Evolutionary conservation across 306 rosid genomes (phyloP).

Genomic region (Herpetospermum pedunculosum): DNA sequence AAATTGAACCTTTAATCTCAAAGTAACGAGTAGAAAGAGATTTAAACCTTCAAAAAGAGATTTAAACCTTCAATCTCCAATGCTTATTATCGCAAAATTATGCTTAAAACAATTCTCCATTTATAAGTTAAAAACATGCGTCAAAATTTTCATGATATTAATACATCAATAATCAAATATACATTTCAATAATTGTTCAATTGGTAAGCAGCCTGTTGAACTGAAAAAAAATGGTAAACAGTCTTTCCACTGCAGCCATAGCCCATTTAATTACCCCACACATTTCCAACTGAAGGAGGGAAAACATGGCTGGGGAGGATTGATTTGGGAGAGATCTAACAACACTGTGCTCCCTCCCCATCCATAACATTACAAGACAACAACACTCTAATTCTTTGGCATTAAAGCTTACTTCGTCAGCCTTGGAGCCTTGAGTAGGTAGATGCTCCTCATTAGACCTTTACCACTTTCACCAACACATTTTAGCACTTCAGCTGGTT

Average conservation of each 20-base stretch:
- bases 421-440: slow-evolving; percentile 61
- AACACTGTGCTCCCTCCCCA: too few relatives aligned
- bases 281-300: not conserved
- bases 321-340: not conserved
- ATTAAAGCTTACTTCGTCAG: not conserved
- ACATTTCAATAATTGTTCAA: not conserved
- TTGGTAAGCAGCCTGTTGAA: not conserved
- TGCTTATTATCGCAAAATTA: too few relatives aligned
- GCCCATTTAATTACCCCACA: not conserved
- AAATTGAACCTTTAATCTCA: too few relatives aligned
- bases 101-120: not conserved
- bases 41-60: too few relatives aligned
- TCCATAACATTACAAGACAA: too few relatives aligned
- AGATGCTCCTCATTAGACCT: slow-evolving; percentile 63
- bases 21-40: too few relatives aligned
- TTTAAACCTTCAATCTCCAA: too few relatives aligned
- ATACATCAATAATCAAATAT: slow-evolving; percentile 1
- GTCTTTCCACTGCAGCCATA: not conserved
- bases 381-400: not conserved
- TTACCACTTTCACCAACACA: slow-evolving; percentile 62
- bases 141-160: not conserved
- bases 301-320: too few relatives aligned
- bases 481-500: slow-evolving; percentile 45
- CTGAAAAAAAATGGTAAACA: too few relatives aligned
- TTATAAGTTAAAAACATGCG: not conserved